Conservation (phyloP, 352 stramenopile species). For the Plasmopara muralis region DNA sequence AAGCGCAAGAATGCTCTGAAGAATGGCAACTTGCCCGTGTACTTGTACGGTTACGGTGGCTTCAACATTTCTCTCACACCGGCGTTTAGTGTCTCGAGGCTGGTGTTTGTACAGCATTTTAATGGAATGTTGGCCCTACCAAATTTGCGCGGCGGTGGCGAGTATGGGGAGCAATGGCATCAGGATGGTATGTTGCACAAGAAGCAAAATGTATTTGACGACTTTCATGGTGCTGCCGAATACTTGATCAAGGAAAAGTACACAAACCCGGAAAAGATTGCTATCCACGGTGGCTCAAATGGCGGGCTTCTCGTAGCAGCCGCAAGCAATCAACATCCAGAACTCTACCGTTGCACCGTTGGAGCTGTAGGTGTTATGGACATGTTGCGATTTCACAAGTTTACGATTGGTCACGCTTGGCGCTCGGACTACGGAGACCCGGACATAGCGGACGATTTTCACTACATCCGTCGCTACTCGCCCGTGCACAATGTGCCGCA, state of each 20-base stretch:
- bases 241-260: slow-evolving; percentile 87
- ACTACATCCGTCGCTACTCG: slow-evolving; percentile 83
- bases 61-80: slow-evolving; percentile 94
- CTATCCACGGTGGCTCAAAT: slow-evolving; percentile 89
- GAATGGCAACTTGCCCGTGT: slow-evolving; percentile 85
- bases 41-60: slow-evolving; percentile 92
- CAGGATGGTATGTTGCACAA: slow-evolving; percentile 91
- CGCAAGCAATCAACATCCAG: slow-evolving; percentile 80
- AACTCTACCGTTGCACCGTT: slow-evolving; percentile 90
- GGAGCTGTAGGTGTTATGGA: slow-evolving; percentile 92
- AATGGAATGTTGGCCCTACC: slow-evolving; percentile 89
- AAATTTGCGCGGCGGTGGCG: slow-evolving; percentile 92
- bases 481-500: slow-evolving; percentile 84
- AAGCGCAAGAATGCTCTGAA: slow-evolving; percentile 67
- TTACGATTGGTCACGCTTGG: slow-evolving; percentile 91
- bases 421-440: slow-evolving; percentile 83
- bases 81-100: slow-evolving; percentile 78
- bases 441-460: slow-evolving; percentile 69
- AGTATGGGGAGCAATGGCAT: slow-evolving; percentile 90
- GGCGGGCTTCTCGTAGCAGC: slow-evolving; percentile 92
- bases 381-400: slow-evolving; percentile 95
- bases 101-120: slow-evolving; percentile 89
- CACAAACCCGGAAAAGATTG: slow-evolving; percentile 86
- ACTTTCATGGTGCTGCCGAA: slow-evolving; percentile 92
- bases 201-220: slow-evolving; percentile 93